Conservation (phyloP, 1,284 basidiomycete genomes). For the Meira nashicola region DNA sequence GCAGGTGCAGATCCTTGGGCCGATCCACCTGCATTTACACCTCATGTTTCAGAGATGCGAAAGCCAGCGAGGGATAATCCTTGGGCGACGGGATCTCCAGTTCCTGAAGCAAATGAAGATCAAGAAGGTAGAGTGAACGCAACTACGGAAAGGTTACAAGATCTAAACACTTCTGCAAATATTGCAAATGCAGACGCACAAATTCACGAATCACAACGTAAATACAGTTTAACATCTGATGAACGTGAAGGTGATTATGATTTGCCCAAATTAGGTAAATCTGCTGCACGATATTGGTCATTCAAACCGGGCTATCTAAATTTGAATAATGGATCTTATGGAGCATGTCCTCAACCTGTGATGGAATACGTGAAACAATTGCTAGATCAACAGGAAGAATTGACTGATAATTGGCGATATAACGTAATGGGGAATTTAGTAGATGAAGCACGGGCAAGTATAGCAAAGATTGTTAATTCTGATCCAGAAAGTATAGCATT, state of each 20-base stretch:
- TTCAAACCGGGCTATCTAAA: conserved; percentile 3
- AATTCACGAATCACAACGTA: background rate
- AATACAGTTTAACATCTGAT: background rate
- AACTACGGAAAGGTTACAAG: background rate
- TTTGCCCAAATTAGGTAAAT: conserved; percentile 1
- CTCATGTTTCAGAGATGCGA: background rate
- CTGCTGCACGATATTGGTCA: conserved; percentile 2
- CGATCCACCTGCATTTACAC: conserved; percentile 6
- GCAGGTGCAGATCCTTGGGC: conserved; percentile 15
- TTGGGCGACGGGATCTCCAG: conserved; percentile 5
- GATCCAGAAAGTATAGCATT: conserved; percentile 28
- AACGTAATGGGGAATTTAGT: background rate
- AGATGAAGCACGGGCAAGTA: background rate
- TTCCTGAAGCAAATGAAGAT: background rate
- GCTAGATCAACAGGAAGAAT: conserved; percentile 11
- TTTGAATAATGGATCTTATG: conserved; percentile 14
- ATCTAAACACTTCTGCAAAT: too few species aligned
- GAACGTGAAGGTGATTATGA: conserved; percentile 4
- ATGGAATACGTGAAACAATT: conserved; percentile 5
- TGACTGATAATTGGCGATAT: conserved; percentile 11
- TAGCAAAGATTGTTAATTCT: conserved; percentile 13
- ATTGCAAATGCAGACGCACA: background rate
- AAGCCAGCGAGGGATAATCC: conserved; percentile 7
- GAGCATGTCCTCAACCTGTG: conserved; percentile 14
- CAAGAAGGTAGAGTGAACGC: background rate